These are phyloP conservation scores for Cyclostephanos tholiformis DNA, from an alignment of 108 stramenopile genomes.

Conservation along the genomic window DNA sequence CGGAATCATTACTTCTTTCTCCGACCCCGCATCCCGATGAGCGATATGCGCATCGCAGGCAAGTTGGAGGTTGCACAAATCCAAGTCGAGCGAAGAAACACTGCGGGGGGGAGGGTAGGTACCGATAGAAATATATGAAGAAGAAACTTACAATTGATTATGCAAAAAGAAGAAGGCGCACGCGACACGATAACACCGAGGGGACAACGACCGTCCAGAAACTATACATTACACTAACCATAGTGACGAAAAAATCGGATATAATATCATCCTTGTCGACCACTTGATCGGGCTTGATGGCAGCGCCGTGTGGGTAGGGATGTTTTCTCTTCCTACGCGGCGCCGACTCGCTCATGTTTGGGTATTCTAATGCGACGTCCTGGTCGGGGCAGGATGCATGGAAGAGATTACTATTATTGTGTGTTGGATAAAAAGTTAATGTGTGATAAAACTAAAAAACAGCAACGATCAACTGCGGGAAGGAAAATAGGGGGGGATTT, in stretches of 20 bases:
- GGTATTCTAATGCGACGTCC: not conserved
- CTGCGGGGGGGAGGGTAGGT: not conserved
- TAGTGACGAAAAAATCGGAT: slow-evolving; percentile 45
- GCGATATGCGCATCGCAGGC: slow-evolving; percentile 67
- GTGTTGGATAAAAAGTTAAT: no score
- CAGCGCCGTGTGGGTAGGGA: slow-evolving; percentile 22
- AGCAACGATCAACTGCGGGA: no score
- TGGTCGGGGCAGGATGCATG: not conserved
- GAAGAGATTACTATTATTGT: no score
- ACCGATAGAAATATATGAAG: not conserved
- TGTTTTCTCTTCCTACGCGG: not conserved
- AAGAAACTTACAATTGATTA: not conserved
- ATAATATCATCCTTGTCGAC: not conserved
- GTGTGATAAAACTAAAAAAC: no score
- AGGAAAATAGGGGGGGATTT: no score
- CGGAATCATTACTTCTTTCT: slow-evolving; percentile 13
- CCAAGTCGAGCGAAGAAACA: slow-evolving; percentile 87
- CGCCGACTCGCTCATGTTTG: slow-evolving; percentile 13
- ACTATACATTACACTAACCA: slow-evolving; percentile 19
- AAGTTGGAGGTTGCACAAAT: slow-evolving; percentile 77
- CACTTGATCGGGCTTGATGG: slow-evolving; percentile 14
- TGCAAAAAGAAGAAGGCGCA: not conserved
- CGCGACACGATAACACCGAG: not conserved
- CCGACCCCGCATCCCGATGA: slow-evolving; percentile 23
- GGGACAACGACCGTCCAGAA: not conserved